These are phyloP conservation scores for Proliferodiscus dingleyae DNA, from an alignment of 2,329 filamentous ascomycete species.

Conservation along the genomic window DNA sequence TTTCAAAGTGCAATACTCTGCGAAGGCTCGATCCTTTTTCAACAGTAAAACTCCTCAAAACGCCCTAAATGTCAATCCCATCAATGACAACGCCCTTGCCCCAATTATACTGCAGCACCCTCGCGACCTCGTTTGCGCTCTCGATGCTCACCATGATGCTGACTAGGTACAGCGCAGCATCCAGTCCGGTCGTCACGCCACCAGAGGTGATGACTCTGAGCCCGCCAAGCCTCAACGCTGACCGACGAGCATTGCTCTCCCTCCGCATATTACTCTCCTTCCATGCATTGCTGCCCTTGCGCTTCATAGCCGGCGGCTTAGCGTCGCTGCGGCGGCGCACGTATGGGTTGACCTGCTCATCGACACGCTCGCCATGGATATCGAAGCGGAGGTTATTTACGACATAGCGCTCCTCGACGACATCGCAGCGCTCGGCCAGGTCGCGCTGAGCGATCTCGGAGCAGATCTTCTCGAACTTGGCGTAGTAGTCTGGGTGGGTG, in stretches of 20 bases:
- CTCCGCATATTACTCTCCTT: slow-evolving; percentile 69
- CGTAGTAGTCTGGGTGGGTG: slow-evolving; percentile 75
- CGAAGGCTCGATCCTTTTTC: too few relatives aligned
- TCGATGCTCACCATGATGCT: slow-evolving; percentile 76
- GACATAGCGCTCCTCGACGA: slow-evolving; percentile 79
- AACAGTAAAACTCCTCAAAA: too few relatives aligned
- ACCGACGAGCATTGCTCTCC: slow-evolving; percentile 75
- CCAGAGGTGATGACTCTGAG: slow-evolving; percentile 74
- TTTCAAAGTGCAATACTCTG: too few relatives aligned
- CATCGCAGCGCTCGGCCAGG: slow-evolving; percentile 72
- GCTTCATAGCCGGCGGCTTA: slow-evolving; percentile 56
- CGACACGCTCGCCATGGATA: slow-evolving; percentile 64
- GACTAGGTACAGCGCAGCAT: slow-evolving; percentile 80
- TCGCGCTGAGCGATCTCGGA: slow-evolving; percentile 67
- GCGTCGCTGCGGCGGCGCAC: slow-evolving; percentile 70
- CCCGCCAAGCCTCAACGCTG: slow-evolving; percentile 53
- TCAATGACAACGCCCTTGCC: slow-evolving; percentile 80
- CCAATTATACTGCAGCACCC: slow-evolving; percentile 77
- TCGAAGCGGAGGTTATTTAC: slow-evolving; percentile 91
- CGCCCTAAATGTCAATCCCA: slow-evolving; percentile 69
- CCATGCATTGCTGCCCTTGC: slow-evolving; percentile 81
- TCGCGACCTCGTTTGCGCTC: slow-evolving; percentile 69
- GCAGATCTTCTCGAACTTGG: slow-evolving; percentile 76
- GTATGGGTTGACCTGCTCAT: slow-evolving; percentile 73
- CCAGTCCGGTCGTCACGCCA: slow-evolving; percentile 73